Evolutionary conservation across 148 eudicot species (phyloP), one percentile per base, ranked within the genome.

Genomic region (Diospyros kaki): DNA sequence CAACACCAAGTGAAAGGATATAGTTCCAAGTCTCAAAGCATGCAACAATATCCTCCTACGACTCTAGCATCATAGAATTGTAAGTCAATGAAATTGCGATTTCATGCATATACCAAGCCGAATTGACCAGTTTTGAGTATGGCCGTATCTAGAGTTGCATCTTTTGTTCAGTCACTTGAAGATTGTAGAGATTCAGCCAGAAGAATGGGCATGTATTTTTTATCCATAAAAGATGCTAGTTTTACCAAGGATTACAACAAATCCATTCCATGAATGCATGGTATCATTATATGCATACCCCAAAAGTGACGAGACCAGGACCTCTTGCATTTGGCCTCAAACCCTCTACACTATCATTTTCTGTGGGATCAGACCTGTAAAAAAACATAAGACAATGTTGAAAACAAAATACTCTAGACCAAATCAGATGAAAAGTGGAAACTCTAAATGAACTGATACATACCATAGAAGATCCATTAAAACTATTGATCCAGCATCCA

Each of bases 381-480:
- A 78, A 28, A 28, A 61, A 68, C 75, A 71, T 58, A 52, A 42
- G 74, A 78, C 52, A 18, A 72, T 53, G 54, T 75, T 61, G 72
- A 43, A 55, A 77, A 45, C 11, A 39, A 53, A 69, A 18, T 5
- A n/a, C 17, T 41, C 1, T 28, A n/a, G 12, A 10, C 28, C 18
- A n/a, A 41, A 55, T 66, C 28, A 39, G 65, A 44, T 4, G 12
- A 56, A 9, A 83, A 60, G 70, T 50, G 44, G 28, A 76, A 77
- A 53, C 50, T 58, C 4, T 28, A 51, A 64, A 56, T 58, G 53
- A 55, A 54, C 12, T 13, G 58, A 44, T 50, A 51, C 77, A 62
- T 87, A 95, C 98, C 98, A 95, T 76, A 95, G 85, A 76, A 95
- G 89, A 80, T 95, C 98, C 98, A 95, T 95, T 65, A 95, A 81